Evolutionary conservation across 2,329 filamentous ascomycete species (phyloP).

Genomic region (Ustilaginoidea virens): DNA sequence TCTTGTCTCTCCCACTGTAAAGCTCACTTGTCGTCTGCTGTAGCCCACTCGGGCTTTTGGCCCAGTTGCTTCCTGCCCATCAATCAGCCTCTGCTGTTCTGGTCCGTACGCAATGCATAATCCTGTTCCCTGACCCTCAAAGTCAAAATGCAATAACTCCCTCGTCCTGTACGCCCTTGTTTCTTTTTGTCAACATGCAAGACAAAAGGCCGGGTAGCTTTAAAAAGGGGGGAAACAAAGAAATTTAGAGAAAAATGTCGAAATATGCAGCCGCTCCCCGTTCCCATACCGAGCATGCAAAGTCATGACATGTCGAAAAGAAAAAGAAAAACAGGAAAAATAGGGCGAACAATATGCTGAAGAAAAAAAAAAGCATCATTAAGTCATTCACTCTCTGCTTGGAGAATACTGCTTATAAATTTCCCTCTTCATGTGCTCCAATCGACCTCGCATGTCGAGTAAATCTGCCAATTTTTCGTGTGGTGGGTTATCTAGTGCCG

Average conservation of each 20-base stretch:
- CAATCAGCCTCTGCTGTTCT: not conserved
- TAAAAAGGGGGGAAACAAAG: not conserved
- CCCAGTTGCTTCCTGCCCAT: not conserved
- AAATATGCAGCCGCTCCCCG: conserved; percentile 3
- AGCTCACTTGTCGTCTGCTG: not conserved
- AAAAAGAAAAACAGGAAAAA: conserved; percentile 1
- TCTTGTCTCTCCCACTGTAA: too few relatives aligned
- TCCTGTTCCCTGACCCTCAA: conserved; percentile 2
- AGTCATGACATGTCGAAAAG: conserved; percentile 3
- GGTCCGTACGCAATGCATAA: conserved; percentile 1
- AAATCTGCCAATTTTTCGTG: conserved; percentile 34
- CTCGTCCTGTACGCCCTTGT: conserved; percentile 3
- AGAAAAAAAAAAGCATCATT: not conserved
- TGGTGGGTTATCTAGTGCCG: conserved; percentile 31
- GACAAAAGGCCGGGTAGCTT: not conserved
- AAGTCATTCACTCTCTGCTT: conserved; percentile 9
- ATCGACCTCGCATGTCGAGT: conserved; percentile 35
- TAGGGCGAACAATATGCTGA: not conserved
- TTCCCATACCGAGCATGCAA: conserved; percentile 3
- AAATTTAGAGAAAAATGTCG: not conserved
- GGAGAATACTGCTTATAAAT: conserved; percentile 34
- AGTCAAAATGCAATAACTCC: conserved; percentile 2
- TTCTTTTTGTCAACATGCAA: not conserved
- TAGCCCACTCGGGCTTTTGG: not conserved
- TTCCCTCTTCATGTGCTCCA: conserved; percentile 41